phyloP scores from a whole-genome alignment of 768 basidiomycete genomes.

The Austroboletus eburneus region DNA sequence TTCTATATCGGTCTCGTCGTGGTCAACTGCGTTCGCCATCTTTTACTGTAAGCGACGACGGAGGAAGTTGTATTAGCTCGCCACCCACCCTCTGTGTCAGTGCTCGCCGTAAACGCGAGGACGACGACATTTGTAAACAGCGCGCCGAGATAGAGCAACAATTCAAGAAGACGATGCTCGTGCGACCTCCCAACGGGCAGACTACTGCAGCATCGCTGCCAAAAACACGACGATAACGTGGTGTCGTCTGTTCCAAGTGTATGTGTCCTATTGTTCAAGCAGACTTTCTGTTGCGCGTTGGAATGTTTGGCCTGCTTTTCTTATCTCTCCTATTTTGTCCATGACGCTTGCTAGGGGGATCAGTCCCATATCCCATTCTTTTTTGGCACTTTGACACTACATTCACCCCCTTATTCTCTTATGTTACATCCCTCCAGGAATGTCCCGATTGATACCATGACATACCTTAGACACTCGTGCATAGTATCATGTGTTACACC shows the following conservation, averaged over 20 bases:
- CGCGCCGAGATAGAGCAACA: slow-evolving; percentile 73
- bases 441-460: slow-evolving; percentile 12
- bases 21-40: slow-evolving; percentile 54
- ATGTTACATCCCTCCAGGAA: background rate
- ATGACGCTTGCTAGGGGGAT: background rate
- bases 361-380: background rate
- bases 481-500: slow-evolving; percentile 14
- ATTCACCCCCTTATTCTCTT: background rate
- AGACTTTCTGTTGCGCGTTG: slow-evolving; percentile 12
- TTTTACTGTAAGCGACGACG: slow-evolving; percentile 48
- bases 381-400: background rate
- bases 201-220: slow-evolving; percentile 28
- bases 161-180: slow-evolving; percentile 53
- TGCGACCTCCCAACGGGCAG: slow-evolving; percentile 32
- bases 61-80: slow-evolving; percentile 45
- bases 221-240: slow-evolving; percentile 15
- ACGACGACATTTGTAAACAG: slow-evolving; percentile 75
- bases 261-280: slow-evolving; percentile 4
- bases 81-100: slow-evolving; percentile 51
- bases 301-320: background rate
- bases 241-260: too few species aligned
- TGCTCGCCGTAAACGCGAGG: slow-evolving; percentile 60
- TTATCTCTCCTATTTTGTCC: too few species aligned
- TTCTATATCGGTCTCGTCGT: slow-evolving; percentile 71
- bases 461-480: slow-evolving; percentile 5